These are phyloP conservation scores for Acanthamoeba castellanii DNA, from an alignment of 208 protist species.

Conservation along the genomic window DNA sequence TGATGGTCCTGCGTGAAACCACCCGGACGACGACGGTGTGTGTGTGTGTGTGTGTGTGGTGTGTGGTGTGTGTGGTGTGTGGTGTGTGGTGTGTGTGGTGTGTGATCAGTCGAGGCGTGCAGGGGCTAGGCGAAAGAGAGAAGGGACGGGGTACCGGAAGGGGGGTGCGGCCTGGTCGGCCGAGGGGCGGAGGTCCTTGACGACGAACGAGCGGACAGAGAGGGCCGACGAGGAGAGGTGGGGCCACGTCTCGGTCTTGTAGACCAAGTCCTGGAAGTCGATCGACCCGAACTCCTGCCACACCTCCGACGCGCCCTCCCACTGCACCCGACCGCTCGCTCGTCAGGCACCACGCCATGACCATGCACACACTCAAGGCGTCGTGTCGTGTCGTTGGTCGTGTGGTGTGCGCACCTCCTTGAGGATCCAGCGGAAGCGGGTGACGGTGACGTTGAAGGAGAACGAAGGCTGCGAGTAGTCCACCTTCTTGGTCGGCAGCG, in stretches of 20 bases:
- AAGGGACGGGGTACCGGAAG: not conserved
- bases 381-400: too few relatives aligned
- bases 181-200: conserved; percentile 29
- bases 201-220: conserved; percentile 33
- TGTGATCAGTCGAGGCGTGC: not conserved
- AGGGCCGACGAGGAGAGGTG: conserved; percentile 24
- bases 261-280: conserved; percentile 39
- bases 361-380: too few relatives aligned
- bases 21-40: not conserved
- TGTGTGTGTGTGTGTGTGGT: too few relatives aligned
- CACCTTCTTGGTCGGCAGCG: not conserved
- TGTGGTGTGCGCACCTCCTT: conserved; percentile 15
- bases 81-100: too few relatives aligned
- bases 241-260: conserved; percentile 48
- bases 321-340: not conserved
- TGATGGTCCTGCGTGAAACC: not conserved
- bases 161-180: not conserved
- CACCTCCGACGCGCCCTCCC: not conserved
- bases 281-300: conserved; percentile 48
- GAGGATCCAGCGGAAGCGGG: conserved; percentile 24
- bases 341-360: too few relatives aligned
- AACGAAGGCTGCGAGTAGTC: not conserved
- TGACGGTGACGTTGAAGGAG: conserved; percentile 46
- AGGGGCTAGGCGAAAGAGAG: not conserved
- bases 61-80: too few relatives aligned